Base-by-base conservation (phyloP, 2,329 filamentous ascomycete genomes). In the Botryosphaeria dothidea region DNA sequence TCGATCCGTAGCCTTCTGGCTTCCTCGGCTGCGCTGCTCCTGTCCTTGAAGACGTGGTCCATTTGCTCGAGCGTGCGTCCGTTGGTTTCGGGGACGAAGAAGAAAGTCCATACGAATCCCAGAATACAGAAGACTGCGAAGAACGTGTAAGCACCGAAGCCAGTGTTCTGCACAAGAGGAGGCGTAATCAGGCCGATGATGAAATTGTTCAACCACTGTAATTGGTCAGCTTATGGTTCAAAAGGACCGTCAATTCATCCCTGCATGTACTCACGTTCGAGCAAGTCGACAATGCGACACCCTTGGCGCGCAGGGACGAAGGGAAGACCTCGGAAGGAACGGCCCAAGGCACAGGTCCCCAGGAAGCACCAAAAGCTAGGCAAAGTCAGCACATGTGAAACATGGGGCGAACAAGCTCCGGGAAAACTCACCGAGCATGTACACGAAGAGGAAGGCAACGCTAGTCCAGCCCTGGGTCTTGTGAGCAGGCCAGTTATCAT, bases 111-210 rank as follows among this genome's bases (percentile, higher is more conserved):
- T 2, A 75, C 63, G 27, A 77, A 73, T 1, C 72, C 71, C n/a
- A 77, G 66, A 1, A 71, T 65, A 65, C 73, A 76, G 62, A 77
- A 78, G 17, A 76, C 71, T 7, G 74, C 76, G 67, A 78, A 78
- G 65, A 78, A 78, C 0, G 70, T 71, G 49, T 77, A 78, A 0
- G 74, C 74, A 3, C 82, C 83, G 68, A 77, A 84, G 1, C 80
- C 81, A 0, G 80, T 88, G 62, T 85, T 84, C 66, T 85, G 77
- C 23, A 91, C 84, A 38, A 90, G 82, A 1, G 88, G 83, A 0
- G 88, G 89, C 0, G 87, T 90, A 29, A 90, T 84, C 70, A 90
- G 83, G 38, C 89, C 87, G 27, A 88, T 85, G 58, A 87, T 83
- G 67, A 89, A 89, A 72, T 89, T 88, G 72, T 84, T 86, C 2